Evolutionary conservation across 306 rosid species (phyloP).

Genomic region (Potentilla sterilis): DNA sequence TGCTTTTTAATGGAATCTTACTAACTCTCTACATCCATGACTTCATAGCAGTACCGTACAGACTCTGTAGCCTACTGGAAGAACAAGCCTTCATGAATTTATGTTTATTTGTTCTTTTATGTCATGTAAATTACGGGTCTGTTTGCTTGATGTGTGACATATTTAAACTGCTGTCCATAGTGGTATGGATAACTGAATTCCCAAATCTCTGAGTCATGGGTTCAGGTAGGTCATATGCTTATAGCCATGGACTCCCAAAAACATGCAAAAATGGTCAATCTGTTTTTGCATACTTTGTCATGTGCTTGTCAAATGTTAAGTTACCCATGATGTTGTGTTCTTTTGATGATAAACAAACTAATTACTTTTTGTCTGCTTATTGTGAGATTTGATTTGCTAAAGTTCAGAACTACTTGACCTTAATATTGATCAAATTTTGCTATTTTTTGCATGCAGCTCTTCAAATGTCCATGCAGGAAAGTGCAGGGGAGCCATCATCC

Average conservation of each 20-base stretch:
- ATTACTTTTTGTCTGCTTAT: neutral
- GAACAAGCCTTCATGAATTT: neutral
- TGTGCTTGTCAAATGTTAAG: neutral
- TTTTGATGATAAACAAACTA: neutral
- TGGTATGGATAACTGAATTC: neutral
- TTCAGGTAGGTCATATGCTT: slow-evolving; percentile 2
- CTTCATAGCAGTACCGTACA: neutral
- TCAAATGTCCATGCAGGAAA: slow-evolving; percentile 44
- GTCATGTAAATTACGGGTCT: neutral
- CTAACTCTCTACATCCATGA: neutral
- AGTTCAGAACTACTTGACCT: neutral
- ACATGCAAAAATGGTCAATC: neutral
- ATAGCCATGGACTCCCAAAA: neutral
- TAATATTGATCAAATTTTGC: neutral
- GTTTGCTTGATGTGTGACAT: neutral
- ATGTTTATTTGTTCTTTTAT: neutral
- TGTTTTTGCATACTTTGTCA: neutral
- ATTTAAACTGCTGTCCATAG: neutral
- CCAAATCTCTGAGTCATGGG: neutral
- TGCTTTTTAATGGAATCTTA: neutral
- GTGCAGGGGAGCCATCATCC: slow-evolving; percentile 9
- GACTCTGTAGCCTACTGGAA: neutral
- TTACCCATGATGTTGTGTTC: neutral
- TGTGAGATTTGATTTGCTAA: neutral
- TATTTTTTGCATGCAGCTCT: slow-evolving; percentile 30